Evolutionary conservation across 1,284 basidiomycete species (phyloP).

Genomic region (Puccinia triticina): DNA sequence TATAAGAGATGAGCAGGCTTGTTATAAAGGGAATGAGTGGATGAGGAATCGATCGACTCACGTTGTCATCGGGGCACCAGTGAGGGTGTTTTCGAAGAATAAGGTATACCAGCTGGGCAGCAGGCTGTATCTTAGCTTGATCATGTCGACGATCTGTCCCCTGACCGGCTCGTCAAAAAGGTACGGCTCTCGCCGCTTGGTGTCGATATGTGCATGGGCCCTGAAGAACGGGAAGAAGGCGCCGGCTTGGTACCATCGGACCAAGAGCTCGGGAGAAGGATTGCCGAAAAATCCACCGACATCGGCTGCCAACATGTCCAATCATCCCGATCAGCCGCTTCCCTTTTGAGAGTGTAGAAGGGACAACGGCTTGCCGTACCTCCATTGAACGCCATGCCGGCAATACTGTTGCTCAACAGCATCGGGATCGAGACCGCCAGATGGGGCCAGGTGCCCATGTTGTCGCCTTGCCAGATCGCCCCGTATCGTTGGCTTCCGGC

Average conservation of each 20-base stretch:
- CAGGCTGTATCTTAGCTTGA: slow-evolving; percentile 83
- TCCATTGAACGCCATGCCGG: slow-evolving; percentile 91
- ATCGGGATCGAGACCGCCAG: slow-evolving; percentile 92
- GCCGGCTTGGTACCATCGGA: slow-evolving; percentile 96
- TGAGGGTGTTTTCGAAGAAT: slow-evolving; percentile 80
- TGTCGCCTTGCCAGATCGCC: slow-evolving; percentile 99
- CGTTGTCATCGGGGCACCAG: slow-evolving; percentile 78
- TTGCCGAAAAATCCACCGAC: slow-evolving; percentile 99
- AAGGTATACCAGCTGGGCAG: slow-evolving; percentile 96
- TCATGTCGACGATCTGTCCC: slow-evolving; percentile 74
- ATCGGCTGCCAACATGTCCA: slow-evolving; percentile 68
- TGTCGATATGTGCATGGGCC: slow-evolving; percentile 96
- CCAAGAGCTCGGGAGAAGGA: slow-evolving; percentile 87
- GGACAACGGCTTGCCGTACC: slow-evolving; percentile 58
- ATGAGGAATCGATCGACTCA: slow-evolving; percentile 57
- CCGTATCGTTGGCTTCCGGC: slow-evolving; percentile 94
- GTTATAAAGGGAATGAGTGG: not conserved
- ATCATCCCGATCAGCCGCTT: no score
- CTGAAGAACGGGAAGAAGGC: slow-evolving; percentile 97
- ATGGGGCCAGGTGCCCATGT: slow-evolving; percentile 96
- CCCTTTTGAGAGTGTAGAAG: slow-evolving; percentile 43
- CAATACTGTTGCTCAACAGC: slow-evolving; percentile 85
- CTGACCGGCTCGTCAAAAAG: slow-evolving; percentile 86
- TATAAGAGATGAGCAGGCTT: not conserved
- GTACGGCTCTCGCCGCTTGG: slow-evolving; percentile 94